Conservation (phyloP, 2,329 filamentous ascomycete species). For the Hypoxylon sp. region DNA sequence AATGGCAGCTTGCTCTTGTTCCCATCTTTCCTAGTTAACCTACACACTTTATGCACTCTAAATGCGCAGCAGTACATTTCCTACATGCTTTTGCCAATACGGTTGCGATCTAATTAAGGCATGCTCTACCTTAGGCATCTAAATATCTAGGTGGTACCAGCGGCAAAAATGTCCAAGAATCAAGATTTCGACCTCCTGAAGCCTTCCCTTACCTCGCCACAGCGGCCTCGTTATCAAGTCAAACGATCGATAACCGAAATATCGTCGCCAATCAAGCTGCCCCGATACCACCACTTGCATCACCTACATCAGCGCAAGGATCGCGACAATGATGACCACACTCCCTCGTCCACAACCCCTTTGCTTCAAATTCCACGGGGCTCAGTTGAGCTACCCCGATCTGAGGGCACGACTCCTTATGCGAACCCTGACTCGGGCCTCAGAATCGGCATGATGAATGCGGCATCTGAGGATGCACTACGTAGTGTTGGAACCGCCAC, state of each 20-base stretch:
- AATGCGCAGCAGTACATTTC: conserved; percentile 16
- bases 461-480: conserved; percentile 44
- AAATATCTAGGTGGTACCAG: conserved; percentile 24
- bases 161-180: conserved; percentile 52
- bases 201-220: conserved; percentile 52
- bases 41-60: conserved; percentile 22
- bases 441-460: conserved; percentile 56
- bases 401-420: conserved; percentile 60
- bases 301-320: conserved; percentile 54
- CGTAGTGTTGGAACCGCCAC: conserved; percentile 39
- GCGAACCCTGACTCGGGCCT: conserved; percentile 58
- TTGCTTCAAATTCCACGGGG: conserved; percentile 51
- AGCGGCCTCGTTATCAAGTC: conserved; percentile 63
- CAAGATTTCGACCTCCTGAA: conserved; percentile 49
- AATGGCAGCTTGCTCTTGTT: conserved; percentile 27
- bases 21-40: conserved; percentile 14
- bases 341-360: conserved; percentile 47
- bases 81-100: conserved; percentile 1
- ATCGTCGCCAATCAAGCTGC: conserved; percentile 58
- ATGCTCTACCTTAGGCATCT: conserved; percentile 26
- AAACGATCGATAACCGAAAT: conserved; percentile 68
- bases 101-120: conserved; percentile 20
- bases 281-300: conserved; percentile 54
- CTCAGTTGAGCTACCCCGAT: conserved; percentile 61
- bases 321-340: conserved; percentile 52